Evolutionary conservation across 495 filamentous ascomycete species (phyloP).

Genomic region (Aspergillus saccharolyticus): DNA sequence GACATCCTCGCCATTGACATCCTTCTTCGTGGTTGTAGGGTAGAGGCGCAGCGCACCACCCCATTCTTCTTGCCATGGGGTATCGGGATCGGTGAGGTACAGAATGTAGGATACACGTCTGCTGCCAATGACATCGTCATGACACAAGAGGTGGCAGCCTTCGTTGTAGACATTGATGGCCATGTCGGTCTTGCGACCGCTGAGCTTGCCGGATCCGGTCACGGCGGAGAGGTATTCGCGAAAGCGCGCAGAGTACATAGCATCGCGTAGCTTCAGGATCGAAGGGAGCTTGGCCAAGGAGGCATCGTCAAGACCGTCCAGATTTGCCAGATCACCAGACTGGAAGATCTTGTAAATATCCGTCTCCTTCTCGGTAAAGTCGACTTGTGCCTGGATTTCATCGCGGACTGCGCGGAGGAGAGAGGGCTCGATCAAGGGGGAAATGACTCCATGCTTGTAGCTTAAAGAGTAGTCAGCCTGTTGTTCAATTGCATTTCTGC

Average conservation of each 20-base stretch:
- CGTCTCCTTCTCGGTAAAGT: constrained; percentile 97
- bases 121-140: constrained; percentile 97
- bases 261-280: constrained; percentile 80
- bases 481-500: constrained; percentile 5
- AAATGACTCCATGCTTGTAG: constrained; percentile 90
- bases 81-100: constrained; percentile 90
- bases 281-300: constrained; percentile 79
- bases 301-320: constrained; percentile 83
- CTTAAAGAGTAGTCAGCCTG: constrained; percentile 21
- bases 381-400: constrained; percentile 83
- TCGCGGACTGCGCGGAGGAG: constrained; percentile 82
- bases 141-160: constrained; percentile 90
- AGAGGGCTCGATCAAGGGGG: constrained; percentile 64
- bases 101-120: constrained; percentile 93
- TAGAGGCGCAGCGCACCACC: constrained; percentile 88
- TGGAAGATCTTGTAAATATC: constrained; percentile 99
- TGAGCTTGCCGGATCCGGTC: constrained; percentile 78
- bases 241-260: constrained; percentile 85
- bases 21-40: constrained; percentile 65
- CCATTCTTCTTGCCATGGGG: constrained; percentile 88
- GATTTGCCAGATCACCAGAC: constrained; percentile 93
- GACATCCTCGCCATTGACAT: constrained; percentile 58
- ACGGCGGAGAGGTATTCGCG: constrained; percentile 80
- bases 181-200: constrained; percentile 97
- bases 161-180: constrained; percentile 98